A percentile compares a stretch with the other conserved stretches of the same genome.
These are phyloP conservation scores for Lentinula aciculospora DNA, from an alignment of 768 basidiomycete species.

Conservation along the genomic window DNA sequence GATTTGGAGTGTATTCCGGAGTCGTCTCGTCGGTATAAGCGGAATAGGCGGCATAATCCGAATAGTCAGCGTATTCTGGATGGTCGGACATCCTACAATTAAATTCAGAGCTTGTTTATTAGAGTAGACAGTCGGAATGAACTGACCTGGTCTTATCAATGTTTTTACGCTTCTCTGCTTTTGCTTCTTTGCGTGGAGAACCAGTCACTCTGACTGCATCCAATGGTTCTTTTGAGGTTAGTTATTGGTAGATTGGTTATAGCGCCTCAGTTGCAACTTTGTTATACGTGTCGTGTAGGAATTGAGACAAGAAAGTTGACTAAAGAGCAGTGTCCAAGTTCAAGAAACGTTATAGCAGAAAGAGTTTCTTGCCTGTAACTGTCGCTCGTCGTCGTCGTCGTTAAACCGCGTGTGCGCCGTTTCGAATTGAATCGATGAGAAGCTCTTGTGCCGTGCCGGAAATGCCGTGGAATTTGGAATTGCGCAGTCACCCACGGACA, in stretches of 20 bases:
- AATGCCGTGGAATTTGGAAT: not conserved
- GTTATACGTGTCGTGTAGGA: too few species aligned
- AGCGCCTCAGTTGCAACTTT: too few species aligned
- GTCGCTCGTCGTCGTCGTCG: not conserved
- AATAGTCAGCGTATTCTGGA: not conserved
- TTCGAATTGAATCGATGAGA: not conserved
- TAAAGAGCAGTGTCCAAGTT: too few species aligned
- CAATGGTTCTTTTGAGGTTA: too few species aligned
- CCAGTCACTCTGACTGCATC: not conserved
- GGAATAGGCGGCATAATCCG: not conserved
- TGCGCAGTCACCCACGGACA: too few species aligned
- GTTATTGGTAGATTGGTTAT: too few species aligned
- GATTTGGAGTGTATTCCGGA: not conserved
- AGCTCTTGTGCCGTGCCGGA: not conserved
- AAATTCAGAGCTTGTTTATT: not conserved
- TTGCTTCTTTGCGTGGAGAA: not conserved
- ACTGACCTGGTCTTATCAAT: not conserved
- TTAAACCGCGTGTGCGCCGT: not conserved
- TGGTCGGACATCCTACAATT: not conserved
- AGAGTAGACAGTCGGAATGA: not conserved
- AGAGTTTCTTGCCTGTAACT: not conserved
- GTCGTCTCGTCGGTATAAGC: not conserved
- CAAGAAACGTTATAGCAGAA: too few species aligned
- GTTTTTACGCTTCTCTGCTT: not conserved
- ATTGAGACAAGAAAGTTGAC: too few species aligned